Conservation (phyloP, 1,284 basidiomycete genomes). For the Papiliotrema nemorosa region DNA sequence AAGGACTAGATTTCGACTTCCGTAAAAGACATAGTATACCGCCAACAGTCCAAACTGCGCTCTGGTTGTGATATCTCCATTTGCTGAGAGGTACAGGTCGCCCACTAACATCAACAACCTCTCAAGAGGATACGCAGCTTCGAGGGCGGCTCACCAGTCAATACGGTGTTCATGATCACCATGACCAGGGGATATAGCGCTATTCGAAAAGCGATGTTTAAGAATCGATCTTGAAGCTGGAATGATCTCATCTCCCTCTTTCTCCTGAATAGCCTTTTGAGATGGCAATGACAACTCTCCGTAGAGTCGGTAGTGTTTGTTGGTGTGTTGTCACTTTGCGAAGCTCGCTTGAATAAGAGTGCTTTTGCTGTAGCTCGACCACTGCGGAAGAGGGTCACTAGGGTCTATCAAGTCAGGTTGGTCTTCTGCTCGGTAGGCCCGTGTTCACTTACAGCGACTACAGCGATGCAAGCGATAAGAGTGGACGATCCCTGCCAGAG, state of each 20-base stretch:
- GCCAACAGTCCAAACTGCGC: neutral
- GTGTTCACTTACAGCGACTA: constrained; percentile 7
- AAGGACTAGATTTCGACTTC: neutral
- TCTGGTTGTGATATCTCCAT: neutral
- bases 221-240: neutral
- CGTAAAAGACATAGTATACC: neutral
- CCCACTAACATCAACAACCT: neutral
- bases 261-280: neutral
- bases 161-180: neutral
- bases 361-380: neutral
- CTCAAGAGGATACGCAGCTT: neutral
- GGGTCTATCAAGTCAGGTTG: neutral
- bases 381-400: neutral
- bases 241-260: neutral
- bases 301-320: neutral
- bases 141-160: neutral
- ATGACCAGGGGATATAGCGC: neutral
- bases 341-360: neutral
- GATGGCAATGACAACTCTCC: neutral
- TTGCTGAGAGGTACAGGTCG: neutral
- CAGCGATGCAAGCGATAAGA: constrained; percentile 21
- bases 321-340: neutral
- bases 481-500: constrained; percentile 34
- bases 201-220: neutral
- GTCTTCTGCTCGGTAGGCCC: no score